Evolutionary conservation across 164 flowering plant genomes (phyloP).

Genomic region (Cinnamomum chago): DNA sequence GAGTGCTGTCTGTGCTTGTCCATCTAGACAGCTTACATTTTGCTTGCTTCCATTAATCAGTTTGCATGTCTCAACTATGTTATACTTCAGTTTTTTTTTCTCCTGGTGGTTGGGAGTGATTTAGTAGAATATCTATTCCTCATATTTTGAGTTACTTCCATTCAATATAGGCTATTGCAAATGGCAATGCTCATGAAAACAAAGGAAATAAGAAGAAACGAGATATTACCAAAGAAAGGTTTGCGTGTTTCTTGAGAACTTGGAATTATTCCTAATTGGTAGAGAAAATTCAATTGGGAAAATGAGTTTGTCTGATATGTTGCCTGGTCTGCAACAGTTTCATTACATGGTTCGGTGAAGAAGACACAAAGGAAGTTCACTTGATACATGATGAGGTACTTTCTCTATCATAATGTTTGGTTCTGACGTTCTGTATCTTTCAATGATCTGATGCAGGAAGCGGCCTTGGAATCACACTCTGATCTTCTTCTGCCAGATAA

Average conservation of each 20-base stretch:
- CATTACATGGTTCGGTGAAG: constrained; percentile 70
- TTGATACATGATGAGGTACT: constrained; percentile 66
- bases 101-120: neutral
- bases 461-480: too few species aligned
- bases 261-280: neutral
- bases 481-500: too few species aligned
- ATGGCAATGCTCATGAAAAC: constrained; percentile 33
- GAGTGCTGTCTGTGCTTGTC: too few species aligned
- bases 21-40: too few species aligned
- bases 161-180: constrained; percentile 29
- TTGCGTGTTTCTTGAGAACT: neutral
- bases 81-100: neutral
- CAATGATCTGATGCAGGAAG: too few species aligned
- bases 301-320: neutral
- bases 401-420: too few species aligned
- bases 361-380: constrained; percentile 37
- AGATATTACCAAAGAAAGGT: constrained; percentile 38
- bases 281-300: neutral
- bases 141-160: neutral
- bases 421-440: too few species aligned
- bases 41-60: neutral
- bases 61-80: neutral
- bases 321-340: constrained; percentile 43
- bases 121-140: neutral
- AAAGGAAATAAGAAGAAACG: constrained; percentile 38